phyloP scores from a whole-genome alignment of 768 basidiomycete species.

The Sporobolomyces phaffii region DNA sequence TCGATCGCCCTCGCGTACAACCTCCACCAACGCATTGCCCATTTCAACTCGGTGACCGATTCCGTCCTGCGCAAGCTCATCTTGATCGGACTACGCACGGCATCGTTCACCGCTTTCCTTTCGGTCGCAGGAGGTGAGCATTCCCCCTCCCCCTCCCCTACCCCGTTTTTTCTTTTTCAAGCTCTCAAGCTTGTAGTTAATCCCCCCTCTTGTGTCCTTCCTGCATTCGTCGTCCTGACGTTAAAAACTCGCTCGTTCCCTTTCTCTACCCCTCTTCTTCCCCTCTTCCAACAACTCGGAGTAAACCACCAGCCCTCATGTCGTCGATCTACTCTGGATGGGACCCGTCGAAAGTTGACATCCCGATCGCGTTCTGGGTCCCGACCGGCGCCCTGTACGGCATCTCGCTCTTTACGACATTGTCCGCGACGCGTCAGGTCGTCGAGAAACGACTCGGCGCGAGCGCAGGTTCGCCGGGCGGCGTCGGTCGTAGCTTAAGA shows the following conservation, averaged over 20 bases:
- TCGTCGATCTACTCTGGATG: slow-evolving; percentile 5
- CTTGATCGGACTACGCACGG: slow-evolving; percentile 4
- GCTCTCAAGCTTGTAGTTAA: too few relatives aligned
- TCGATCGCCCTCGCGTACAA: slow-evolving; percentile 15
- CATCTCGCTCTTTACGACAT: slow-evolving; percentile 11
- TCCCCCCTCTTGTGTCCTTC: too few relatives aligned
- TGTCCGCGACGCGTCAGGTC: slow-evolving; percentile 11
- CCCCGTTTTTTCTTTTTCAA: too few relatives aligned
- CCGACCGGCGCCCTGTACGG: slow-evolving; percentile 15
- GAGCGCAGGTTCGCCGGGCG: neutral
- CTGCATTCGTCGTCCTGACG: too few relatives aligned
- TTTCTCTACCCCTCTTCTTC: too few relatives aligned
- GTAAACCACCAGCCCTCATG: slow-evolving; percentile 4
- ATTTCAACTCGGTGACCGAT: slow-evolving; percentile 16
- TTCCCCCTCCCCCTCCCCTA: neutral
- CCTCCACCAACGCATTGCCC: slow-evolving; percentile 13
- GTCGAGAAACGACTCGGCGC: neutral
- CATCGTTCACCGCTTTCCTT: slow-evolving; percentile 11
- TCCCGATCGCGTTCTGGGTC: slow-evolving; percentile 9
- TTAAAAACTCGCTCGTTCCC: too few relatives aligned
- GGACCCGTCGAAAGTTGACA: neutral
- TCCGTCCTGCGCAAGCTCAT: slow-evolving; percentile 8
- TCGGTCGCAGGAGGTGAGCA: slow-evolving; percentile 10
- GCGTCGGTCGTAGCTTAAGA: too few relatives aligned
- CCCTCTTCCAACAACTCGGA: too few relatives aligned